A percentile compares a stretch with the other conserved stretches of the same genome.
Evolutionary conservation across 352 stramenopile species (phyloP).

Genomic region (Phytophthora crassamura): DNA sequence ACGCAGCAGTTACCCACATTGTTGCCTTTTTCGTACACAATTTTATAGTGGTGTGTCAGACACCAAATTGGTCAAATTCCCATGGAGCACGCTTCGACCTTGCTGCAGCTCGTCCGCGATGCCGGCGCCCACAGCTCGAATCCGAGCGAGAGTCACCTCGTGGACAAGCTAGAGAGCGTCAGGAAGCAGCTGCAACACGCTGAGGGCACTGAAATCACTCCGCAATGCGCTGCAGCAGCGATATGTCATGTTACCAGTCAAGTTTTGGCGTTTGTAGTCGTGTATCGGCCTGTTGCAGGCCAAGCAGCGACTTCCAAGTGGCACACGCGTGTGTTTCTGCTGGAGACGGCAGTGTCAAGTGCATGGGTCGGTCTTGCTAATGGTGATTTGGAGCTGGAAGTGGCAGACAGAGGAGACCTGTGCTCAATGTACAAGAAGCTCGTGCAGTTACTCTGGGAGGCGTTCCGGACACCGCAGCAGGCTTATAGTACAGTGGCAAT

Average conservation of each 20-base stretch:
- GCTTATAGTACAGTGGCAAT: constrained; percentile 2
- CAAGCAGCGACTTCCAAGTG: constrained; percentile 25
- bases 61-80: too few species aligned
- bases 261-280: constrained; percentile 30
- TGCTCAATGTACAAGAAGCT: constrained; percentile 29
- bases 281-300: constrained; percentile 15
- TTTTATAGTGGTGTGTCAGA: background rate
- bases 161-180: constrained; percentile 14
- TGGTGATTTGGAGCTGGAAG: constrained; percentile 7
- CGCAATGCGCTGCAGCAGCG: constrained; percentile 15
- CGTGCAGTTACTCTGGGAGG: constrained; percentile 15
- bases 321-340: constrained; percentile 33
- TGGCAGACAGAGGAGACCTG: constrained; percentile 22
- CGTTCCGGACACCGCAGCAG: background rate
- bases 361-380: background rate
- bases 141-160: constrained; percentile 27
- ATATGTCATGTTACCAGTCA: constrained; percentile 33
- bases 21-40: too few species aligned
- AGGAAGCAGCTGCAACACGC: constrained; percentile 22
- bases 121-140: constrained; percentile 12
- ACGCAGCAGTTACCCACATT: background rate
- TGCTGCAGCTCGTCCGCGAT: constrained; percentile 29
- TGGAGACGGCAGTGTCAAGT: constrained; percentile 31
- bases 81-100: constrained; percentile 25
- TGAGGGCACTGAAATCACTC: constrained; percentile 1